Conservation (phyloP, 192 early-diverging fungal genomes). For the Rhizoclosmatium sp. region DNA sequence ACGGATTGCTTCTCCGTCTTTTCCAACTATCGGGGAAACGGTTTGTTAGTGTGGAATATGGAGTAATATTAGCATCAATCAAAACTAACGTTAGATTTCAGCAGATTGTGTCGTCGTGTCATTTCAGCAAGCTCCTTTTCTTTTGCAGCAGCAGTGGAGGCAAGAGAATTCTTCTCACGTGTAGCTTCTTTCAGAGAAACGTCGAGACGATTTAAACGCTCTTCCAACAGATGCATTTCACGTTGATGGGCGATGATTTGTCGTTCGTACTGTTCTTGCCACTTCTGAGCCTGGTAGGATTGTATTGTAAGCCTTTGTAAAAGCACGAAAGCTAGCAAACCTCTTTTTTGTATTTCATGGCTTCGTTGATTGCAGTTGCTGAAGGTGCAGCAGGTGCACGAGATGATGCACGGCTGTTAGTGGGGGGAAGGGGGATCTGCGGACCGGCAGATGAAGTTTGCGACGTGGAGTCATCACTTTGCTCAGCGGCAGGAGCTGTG, state of each 20-base stretch:
- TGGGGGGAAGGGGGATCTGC: neutral
- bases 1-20: conserved; percentile 34
- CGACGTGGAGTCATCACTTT: conserved; percentile 1
- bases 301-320: neutral
- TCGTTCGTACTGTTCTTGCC: conserved; percentile 37
- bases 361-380: neutral
- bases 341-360: conserved; percentile 10
- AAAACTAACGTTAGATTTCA: conserved; percentile 30
- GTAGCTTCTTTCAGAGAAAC: conserved; percentile 9
- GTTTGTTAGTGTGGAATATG: neutral
- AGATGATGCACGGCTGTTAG: neutral
- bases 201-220: conserved; percentile 25
- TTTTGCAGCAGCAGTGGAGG: conserved; percentile 17
- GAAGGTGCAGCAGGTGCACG: neutral
- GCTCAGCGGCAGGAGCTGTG: neutral
- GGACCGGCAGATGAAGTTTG: neutral
- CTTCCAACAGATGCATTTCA: conserved; percentile 25
- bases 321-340: neutral
- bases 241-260: conserved; percentile 16
- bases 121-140: conserved; percentile 36
- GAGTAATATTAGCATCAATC: neutral
- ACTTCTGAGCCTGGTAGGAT: conserved; percentile 28
- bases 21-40: conserved; percentile 26
- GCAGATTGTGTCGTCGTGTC: conserved; percentile 6
- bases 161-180: conserved; percentile 23